Evolutionary conservation across 257 asterid species (phyloP).

Genomic region (Salvia rosmarinus): DNA sequence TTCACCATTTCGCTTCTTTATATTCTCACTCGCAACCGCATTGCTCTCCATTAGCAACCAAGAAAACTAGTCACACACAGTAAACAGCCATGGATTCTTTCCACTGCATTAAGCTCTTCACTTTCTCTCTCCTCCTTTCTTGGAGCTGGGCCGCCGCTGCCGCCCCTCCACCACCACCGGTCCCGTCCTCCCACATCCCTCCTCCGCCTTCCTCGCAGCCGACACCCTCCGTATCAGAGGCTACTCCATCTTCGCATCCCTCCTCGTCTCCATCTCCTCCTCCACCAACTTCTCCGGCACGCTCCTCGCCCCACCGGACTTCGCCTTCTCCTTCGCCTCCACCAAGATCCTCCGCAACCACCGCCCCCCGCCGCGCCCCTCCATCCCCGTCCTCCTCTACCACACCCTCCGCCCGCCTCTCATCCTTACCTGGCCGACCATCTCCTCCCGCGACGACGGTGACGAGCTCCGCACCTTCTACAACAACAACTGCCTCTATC

Average conservation of each 20-base stretch:
- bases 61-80: neutral
- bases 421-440: slow-evolving; percentile 48
- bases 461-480: slow-evolving; percentile 50
- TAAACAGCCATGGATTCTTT: slow-evolving; percentile 41
- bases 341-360: slow-evolving; percentile 45
- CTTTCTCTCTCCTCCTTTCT: slow-evolving; percentile 46
- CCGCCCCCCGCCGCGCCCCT: slow-evolving; percentile 53
- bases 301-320: slow-evolving; percentile 63
- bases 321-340: slow-evolving; percentile 59
- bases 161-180: slow-evolving; percentile 40
- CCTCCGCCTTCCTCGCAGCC: slow-evolving; percentile 59
- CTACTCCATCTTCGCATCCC: slow-evolving; percentile 62
- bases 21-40: neutral
- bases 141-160: slow-evolving; percentile 26
- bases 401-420: slow-evolving; percentile 62
- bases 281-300: slow-evolving; percentile 66
- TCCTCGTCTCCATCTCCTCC: slow-evolving; percentile 48
- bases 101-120: slow-evolving; percentile 39
- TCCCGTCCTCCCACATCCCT: slow-evolving; percentile 28
- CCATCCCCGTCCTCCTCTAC: slow-evolving; percentile 55
- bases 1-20: neutral
- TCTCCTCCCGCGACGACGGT: slow-evolving; percentile 46
- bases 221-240: slow-evolving; percentile 62
- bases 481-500: slow-evolving; percentile 62
- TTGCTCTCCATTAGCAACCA: slow-evolving; percentile 14